Conservation (phyloP, 805 yeast genomes). For the Maudiozyma pseudohumilis region DNA sequence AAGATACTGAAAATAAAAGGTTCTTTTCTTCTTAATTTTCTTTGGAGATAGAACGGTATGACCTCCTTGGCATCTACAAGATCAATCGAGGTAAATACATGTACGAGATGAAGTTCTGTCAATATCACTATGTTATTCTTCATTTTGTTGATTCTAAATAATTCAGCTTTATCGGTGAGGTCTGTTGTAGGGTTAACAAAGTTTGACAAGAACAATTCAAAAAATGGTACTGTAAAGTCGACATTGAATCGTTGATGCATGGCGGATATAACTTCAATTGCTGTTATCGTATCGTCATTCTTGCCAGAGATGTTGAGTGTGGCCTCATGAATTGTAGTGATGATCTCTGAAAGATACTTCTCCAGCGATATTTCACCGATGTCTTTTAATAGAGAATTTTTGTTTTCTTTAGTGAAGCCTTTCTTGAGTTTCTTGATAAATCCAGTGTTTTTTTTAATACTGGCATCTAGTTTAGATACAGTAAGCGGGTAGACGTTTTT, state of each 20-base stretch:
- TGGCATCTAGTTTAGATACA: conserved; percentile 47
- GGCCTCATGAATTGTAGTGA: conserved; percentile 54
- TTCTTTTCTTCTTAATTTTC: conserved; percentile 28
- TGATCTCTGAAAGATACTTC: conserved; percentile 65
- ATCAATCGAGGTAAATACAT: conserved; percentile 40
- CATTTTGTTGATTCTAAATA: conserved; percentile 33
- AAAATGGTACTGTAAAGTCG: conserved; percentile 42
- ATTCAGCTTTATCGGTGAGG: conserved; percentile 35
- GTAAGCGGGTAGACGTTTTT: conserved; percentile 26
- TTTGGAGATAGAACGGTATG: conserved; percentile 37
- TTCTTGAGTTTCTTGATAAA: conserved; percentile 62
- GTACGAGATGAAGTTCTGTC: conserved; percentile 49
- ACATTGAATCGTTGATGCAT: conserved; percentile 65
- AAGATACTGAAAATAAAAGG: conserved; percentile 37
- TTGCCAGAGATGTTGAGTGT: conserved; percentile 39
- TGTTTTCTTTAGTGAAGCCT: conserved; percentile 44
- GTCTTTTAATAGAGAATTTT: conserved; percentile 44
- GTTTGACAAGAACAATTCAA: conserved; percentile 35
- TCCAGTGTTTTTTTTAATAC: conserved; percentile 73
- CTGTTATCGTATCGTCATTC: conserved; percentile 49
- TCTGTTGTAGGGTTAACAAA: conserved; percentile 29
- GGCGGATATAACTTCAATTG: conserved; percentile 57
- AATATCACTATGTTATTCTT: conserved; percentile 41
- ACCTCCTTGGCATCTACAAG: conserved; percentile 33
- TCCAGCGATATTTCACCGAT: conserved; percentile 53